These are phyloP conservation scores for Nitzschia sp. DNA, from an alignment of 108 stramenopile species.

Conservation along the genomic window DNA sequence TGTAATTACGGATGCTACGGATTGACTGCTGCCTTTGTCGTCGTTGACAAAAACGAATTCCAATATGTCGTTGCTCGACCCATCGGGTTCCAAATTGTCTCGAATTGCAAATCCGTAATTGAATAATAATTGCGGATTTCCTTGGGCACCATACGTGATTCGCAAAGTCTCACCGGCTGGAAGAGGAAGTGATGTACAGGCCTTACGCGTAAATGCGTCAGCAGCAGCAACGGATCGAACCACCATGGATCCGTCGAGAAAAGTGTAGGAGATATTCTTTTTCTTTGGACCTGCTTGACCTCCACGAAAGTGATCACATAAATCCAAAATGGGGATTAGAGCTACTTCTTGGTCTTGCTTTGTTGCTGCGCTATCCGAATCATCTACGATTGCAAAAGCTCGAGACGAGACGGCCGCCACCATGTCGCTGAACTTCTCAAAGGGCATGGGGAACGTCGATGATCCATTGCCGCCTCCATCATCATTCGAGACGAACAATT, in stretches of 20 bases:
- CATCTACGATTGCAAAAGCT: conserved; percentile 53
- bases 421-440: conserved; percentile 57
- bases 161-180: conserved; percentile 41
- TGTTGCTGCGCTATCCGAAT: no score
- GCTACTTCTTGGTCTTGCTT: conserved; percentile 41
- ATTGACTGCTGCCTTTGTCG: background rate
- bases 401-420: conserved; percentile 68
- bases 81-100: conserved; percentile 81
- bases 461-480: background rate
- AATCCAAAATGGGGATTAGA: conserved; percentile 74
- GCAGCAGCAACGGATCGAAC: conserved; percentile 7
- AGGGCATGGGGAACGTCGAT: conserved; percentile 45
- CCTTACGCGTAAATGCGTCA: conserved; percentile 7
- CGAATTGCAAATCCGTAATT: conserved; percentile 78
- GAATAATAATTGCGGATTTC: conserved; percentile 62
- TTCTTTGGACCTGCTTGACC: conserved; percentile 6
- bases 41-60: conserved; percentile 35
- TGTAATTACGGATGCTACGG: background rate
- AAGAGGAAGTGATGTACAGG: background rate
- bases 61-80: conserved; percentile 79
- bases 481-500: conserved; percentile 12
- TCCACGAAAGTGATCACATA: conserved; percentile 78
- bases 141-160: conserved; percentile 80
- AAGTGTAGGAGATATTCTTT: conserved; percentile 41
- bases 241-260: conserved; percentile 9